Evolutionary conservation across 352 stramenopile genomes (phyloP).

Genomic region (Blastocystis sp.): DNA sequence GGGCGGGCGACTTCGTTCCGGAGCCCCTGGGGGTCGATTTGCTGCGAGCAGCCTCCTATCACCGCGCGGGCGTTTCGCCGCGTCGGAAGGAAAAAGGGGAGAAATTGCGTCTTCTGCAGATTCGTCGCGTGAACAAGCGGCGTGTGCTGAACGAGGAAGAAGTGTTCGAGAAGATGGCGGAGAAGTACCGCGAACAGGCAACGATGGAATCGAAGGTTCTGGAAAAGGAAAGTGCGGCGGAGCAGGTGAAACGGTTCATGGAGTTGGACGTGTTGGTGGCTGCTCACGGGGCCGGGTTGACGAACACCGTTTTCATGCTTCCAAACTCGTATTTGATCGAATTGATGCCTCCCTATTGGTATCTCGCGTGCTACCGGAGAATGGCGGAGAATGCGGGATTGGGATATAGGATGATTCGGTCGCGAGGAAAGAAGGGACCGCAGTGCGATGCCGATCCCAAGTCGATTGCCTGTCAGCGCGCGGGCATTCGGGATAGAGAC

Average conservation of each 20-base stretch:
- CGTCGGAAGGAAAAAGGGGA: background rate
- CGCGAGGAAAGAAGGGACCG: slow-evolving; percentile 36
- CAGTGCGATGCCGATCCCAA: slow-evolving; percentile 6
- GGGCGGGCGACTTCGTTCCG: slow-evolving; percentile 24
- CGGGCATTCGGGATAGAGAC: slow-evolving; percentile 28
- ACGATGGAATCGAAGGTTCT: background rate
- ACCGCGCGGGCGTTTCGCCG: background rate
- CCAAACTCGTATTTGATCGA: slow-evolving; percentile 49
- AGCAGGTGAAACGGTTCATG: slow-evolving; percentile 31
- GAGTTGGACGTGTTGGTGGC: slow-evolving; percentile 10
- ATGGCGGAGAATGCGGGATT: slow-evolving; percentile 5
- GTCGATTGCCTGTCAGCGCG: background rate
- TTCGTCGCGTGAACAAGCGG: slow-evolving; percentile 9
- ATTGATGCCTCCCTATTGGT: slow-evolving; percentile 51
- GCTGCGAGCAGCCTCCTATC: slow-evolving; percentile 16
- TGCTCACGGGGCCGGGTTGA: slow-evolving; percentile 26
- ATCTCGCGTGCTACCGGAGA: slow-evolving; percentile 30
- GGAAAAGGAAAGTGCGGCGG: background rate
- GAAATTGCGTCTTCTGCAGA: background rate
- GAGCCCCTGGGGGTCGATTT: slow-evolving; percentile 23
- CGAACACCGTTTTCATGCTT: slow-evolving; percentile 29
- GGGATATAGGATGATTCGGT: slow-evolving; percentile 28
- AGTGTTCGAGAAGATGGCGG: background rate
- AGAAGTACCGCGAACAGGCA: background rate
- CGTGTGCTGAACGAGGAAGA: slow-evolving; percentile 19